These are phyloP conservation scores for Davidsoniella virescens DNA, from an alignment of 2,329 filamentous ascomycete species.

Conservation along the genomic window DNA sequence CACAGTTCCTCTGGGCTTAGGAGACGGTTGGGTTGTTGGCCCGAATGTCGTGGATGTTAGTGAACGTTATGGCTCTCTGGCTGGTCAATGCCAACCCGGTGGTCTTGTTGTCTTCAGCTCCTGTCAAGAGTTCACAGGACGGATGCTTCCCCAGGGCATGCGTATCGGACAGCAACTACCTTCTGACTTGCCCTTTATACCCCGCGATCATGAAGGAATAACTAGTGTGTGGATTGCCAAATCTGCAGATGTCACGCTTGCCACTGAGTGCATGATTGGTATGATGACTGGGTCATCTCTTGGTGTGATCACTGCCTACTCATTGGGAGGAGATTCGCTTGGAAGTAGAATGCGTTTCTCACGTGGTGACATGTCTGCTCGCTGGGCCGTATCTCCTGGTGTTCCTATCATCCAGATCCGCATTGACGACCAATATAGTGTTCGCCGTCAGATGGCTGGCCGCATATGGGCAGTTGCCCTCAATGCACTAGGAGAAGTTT, in stretches of 20 bases:
- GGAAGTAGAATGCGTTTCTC: conserved; percentile 38
- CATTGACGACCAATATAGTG: conserved; percentile 68
- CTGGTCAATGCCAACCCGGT: conserved; percentile 74
- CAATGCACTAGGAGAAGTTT: conserved; percentile 85
- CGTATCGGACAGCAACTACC: not conserved
- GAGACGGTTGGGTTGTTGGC: conserved; percentile 58
- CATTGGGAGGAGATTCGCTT: conserved; percentile 41
- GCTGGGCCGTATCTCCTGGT: conserved; percentile 81
- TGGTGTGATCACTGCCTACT: conserved; percentile 69
- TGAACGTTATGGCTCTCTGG: conserved; percentile 65
- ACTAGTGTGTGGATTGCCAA: conserved; percentile 85
- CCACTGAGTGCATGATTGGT: conserved; percentile 63
- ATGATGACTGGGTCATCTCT: conserved; percentile 72
- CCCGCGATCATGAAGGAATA: conserved; percentile 52
- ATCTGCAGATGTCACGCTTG: conserved; percentile 49
- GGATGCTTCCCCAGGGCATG: not conserved
- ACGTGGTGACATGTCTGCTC: conserved; percentile 66
- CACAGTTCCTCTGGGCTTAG: conserved; percentile 60
- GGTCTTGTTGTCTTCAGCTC: conserved; percentile 29
- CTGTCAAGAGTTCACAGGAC: not conserved
- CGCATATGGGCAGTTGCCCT: conserved; percentile 85
- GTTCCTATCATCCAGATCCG: conserved; percentile 76
- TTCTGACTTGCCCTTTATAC: conserved; percentile 41
- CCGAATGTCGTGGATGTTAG: conserved; percentile 88
- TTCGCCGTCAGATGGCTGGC: conserved; percentile 48